A percentile compares a stretch with the other conserved stretches of the same genome.
These are phyloP conservation scores for Candida ovalis DNA, from an alignment of 805 yeast genomes.

Conservation along the genomic window DNA sequence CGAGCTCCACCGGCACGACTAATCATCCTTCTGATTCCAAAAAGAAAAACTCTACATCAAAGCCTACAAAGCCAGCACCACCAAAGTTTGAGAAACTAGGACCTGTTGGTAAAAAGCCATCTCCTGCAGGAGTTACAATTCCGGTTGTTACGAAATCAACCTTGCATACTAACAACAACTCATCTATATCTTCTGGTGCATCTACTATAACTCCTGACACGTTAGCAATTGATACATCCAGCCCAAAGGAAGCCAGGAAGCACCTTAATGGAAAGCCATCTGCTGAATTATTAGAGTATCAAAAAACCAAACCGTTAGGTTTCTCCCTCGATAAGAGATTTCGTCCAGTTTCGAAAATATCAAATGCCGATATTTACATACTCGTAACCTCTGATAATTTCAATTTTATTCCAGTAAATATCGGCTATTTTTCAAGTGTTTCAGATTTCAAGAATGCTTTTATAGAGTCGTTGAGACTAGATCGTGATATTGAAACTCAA, in stretches of 20 bases:
- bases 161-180: slow-evolving; percentile 14
- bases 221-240: neutral
- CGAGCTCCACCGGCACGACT: neutral
- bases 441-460: slow-evolving; percentile 39
- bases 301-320: neutral
- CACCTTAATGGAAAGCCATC: neutral
- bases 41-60: slow-evolving; percentile 6
- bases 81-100: slow-evolving; percentile 31
- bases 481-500: slow-evolving; percentile 16
- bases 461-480: slow-evolving; percentile 33
- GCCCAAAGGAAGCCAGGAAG: neutral
- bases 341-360: slow-evolving; percentile 34
- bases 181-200: slow-evolving; percentile 5
- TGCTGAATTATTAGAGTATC: neutral
- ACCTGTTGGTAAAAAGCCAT: slow-evolving; percentile 33
- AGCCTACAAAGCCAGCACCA: slow-evolving; percentile 10
- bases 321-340: slow-evolving; percentile 32
- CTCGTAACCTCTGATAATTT: slow-evolving; percentile 64
- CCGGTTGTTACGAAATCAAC: slow-evolving; percentile 30
- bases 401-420: slow-evolving; percentile 48
- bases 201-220: slow-evolving; percentile 2
- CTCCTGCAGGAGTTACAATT: slow-evolving; percentile 32
- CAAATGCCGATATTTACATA: slow-evolving; percentile 36
- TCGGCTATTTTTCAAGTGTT: slow-evolving; percentile 28
- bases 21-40: neutral